A percentile compares a stretch with the other conserved stretches of the same genome.
These are phyloP conservation scores for Chlorella vulgaris DNA, from an alignment of 139 green algal genomes.

Conservation along the genomic window DNA sequence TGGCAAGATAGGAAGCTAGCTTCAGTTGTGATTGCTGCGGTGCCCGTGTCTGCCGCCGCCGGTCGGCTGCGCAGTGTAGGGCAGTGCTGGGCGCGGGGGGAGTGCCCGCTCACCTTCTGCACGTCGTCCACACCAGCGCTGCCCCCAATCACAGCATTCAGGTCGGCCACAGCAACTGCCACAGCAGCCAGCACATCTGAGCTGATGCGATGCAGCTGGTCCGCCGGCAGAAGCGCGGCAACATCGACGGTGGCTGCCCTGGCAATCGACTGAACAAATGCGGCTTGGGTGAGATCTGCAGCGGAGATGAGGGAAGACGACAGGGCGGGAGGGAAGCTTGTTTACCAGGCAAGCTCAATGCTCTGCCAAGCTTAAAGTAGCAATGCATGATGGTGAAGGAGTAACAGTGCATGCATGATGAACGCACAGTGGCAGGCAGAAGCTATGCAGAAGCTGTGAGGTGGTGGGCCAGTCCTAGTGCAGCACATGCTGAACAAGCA, in stretches of 20 bases:
- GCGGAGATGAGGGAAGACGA: background rate
- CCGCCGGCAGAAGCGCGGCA: background rate
- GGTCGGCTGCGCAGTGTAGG: too few relatives aligned
- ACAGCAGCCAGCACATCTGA: constrained; percentile 2
- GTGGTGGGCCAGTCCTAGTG: too few relatives aligned
- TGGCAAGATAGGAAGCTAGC: too few relatives aligned
- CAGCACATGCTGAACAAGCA: too few relatives aligned
- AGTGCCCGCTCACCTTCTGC: background rate
- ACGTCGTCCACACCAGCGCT: background rate
- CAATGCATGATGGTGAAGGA: too few relatives aligned
- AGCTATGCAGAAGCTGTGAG: too few relatives aligned
- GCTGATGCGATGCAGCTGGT: background rate
- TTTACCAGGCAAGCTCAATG: too few relatives aligned
- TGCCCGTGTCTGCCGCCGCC: too few relatives aligned
- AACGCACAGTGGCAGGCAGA: background rate
- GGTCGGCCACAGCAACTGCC: background rate
- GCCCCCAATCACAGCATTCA: constrained; percentile 4
- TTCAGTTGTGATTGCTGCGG: too few relatives aligned
- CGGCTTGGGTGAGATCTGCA: constrained; percentile 13
- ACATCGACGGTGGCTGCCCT: background rate
- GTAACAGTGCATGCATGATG: background rate
- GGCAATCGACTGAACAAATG: too few relatives aligned
- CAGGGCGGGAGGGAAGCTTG: background rate
- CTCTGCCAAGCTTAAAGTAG: too few relatives aligned
- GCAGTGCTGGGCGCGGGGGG: too few relatives aligned